phyloP scores from a whole-genome alignment of 2,329 filamentous ascomycete genomes.

The Hypoxylon sp. region DNA sequence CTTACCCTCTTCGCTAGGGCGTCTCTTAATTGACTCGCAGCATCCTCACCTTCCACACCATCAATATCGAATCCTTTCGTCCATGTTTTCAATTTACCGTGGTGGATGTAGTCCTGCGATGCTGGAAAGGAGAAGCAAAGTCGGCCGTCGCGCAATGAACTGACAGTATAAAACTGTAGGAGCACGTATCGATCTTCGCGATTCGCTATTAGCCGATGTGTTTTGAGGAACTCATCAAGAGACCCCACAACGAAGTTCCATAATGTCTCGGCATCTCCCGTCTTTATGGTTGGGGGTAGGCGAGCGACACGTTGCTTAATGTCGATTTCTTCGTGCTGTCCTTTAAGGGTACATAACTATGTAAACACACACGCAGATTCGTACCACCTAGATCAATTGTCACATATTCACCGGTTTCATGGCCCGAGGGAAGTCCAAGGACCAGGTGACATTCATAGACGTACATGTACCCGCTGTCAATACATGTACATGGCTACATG shows the following conservation, averaged over 20 bases:
- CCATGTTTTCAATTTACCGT: constrained; percentile 93
- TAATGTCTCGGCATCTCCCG: constrained; percentile 83
- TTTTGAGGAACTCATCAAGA: constrained; percentile 88
- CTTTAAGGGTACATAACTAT: constrained; percentile 90
- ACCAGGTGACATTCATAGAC: constrained; percentile 99
- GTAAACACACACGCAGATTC: constrained; percentile 92
- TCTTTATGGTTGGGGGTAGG: constrained; percentile 92
- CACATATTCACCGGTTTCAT: constrained; percentile 88
- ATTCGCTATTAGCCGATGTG: constrained; percentile 70
- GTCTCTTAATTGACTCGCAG: constrained; percentile 88
- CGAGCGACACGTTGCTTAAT: constrained; percentile 96
- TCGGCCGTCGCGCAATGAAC: constrained; percentile 54
- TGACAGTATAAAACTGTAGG: constrained; percentile 55
- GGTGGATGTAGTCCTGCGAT: constrained; percentile 93
- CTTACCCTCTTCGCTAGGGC: constrained; percentile 78
- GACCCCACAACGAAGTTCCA: constrained; percentile 97
- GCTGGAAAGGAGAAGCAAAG: constrained; percentile 96
- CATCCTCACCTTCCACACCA: constrained; percentile 90
- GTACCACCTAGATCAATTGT: constrained; percentile 96
- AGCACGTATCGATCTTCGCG: constrained; percentile 13
- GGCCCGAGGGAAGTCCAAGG: constrained; percentile 86
- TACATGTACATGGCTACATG: background rate
- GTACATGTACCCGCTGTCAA: constrained; percentile 56
- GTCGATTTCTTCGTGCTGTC: constrained; percentile 89
- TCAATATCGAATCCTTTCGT: constrained; percentile 88